These are phyloP conservation scores for Ophiostoma triangulosporum DNA, from an alignment of 2,329 filamentous ascomycete species.

Conservation along the genomic window DNA sequence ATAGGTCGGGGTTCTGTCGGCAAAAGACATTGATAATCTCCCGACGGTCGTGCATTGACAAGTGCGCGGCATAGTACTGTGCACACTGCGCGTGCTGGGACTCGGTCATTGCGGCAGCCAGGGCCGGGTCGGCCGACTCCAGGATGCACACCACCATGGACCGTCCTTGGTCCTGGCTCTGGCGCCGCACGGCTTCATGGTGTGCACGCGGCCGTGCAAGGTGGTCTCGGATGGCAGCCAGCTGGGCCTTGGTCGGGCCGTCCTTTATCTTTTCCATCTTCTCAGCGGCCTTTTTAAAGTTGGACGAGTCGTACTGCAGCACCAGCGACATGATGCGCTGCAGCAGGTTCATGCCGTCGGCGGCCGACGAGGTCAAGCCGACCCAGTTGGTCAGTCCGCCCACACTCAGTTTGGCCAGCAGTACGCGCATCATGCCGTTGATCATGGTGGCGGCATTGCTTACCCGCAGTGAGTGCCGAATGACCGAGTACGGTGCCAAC, in stretches of 20 bases:
- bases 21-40: slow-evolving; percentile 55
- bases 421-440: slow-evolving; percentile 55
- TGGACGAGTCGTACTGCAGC: slow-evolving; percentile 56
- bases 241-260: slow-evolving; percentile 44
- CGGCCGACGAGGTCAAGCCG: slow-evolving; percentile 53
- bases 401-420: slow-evolving; percentile 67
- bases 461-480: slow-evolving; percentile 59
- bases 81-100: slow-evolving; percentile 50
- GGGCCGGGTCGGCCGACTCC: slow-evolving; percentile 32
- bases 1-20: slow-evolving; percentile 52
- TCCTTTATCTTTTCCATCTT: slow-evolving; percentile 51
- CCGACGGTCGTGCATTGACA: slow-evolving; percentile 61
- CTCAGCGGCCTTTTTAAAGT: slow-evolving; percentile 51
- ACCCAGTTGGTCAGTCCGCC: slow-evolving; percentile 68
- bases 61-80: slow-evolving; percentile 57
- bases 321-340: slow-evolving; percentile 64
- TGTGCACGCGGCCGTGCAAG: slow-evolving; percentile 36
- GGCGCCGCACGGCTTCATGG: slow-evolving; percentile 45
- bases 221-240: slow-evolving; percentile 47
- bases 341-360: slow-evolving; percentile 70
- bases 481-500: slow-evolving; percentile 56
- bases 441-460: slow-evolving; percentile 77
- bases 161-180: slow-evolving; percentile 32
- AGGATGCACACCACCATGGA: slow-evolving; percentile 60
- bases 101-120: slow-evolving; percentile 36